Conservation (phyloP, 2,329 filamentous ascomycete genomes). For the Neonectria neomacrospora region DNA sequence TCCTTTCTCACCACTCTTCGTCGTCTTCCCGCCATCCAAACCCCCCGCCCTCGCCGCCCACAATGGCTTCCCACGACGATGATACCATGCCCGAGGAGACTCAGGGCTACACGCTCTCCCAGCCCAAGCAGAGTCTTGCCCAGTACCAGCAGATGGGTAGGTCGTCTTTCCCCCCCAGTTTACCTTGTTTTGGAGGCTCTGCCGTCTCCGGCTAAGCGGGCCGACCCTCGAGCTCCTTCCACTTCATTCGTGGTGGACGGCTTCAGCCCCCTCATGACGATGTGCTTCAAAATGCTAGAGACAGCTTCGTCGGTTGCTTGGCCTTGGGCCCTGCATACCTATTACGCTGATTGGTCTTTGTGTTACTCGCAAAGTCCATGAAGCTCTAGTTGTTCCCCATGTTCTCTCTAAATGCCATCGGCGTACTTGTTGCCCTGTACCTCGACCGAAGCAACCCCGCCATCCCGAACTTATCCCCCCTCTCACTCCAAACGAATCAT, state of each 20-base stretch:
- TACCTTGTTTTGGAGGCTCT: slow-evolving; percentile 25
- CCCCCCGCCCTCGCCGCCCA: slow-evolving; percentile 45
- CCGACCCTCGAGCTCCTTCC: slow-evolving; percentile 17
- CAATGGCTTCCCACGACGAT: slow-evolving; percentile 77
- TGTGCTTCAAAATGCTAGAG: neutral
- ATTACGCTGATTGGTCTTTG: neutral
- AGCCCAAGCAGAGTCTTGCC: slow-evolving; percentile 95
- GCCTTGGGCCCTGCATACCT: neutral
- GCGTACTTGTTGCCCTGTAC: neutral
- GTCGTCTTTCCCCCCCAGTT: slow-evolving; percentile 46
- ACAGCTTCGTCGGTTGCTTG: neutral
- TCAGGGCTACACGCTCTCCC: slow-evolving; percentile 96
- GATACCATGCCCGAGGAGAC: slow-evolving; percentile 89
- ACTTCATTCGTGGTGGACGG: slow-evolving; percentile 9
- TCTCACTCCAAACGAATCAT: slow-evolving; percentile 6
- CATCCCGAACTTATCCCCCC: slow-evolving; percentile 5
- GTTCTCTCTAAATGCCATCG: neutral
- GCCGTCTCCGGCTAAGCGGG: slow-evolving; percentile 24
- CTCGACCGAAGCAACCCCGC: slow-evolving; percentile 21
- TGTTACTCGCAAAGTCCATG: neutral
- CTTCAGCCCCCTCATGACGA: slow-evolving; percentile 9
- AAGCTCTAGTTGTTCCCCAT: slow-evolving; percentile 8
- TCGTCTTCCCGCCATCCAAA: neutral
- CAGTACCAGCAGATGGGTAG: slow-evolving; percentile 94
- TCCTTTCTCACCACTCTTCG: slow-evolving; percentile 7